phyloP scores from a whole-genome alignment of 140 eudicot species.

The Flaveria floridana region DNA sequence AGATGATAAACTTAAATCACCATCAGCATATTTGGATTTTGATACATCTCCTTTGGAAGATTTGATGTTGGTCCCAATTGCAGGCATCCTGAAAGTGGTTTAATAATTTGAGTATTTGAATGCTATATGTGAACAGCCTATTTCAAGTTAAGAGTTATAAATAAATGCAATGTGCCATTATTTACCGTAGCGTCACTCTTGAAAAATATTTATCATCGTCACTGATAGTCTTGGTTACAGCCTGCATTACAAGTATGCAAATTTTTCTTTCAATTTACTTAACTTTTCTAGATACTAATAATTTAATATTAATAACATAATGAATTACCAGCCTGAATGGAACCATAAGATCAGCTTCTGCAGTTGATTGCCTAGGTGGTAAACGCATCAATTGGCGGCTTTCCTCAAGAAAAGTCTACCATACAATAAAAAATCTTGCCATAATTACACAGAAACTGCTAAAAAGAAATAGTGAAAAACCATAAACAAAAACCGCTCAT shows the following conservation, averaged over 20 bases:
- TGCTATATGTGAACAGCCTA: constrained; percentile 7
- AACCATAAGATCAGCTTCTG: constrained; percentile 98
- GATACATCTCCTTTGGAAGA: constrained; percentile 61
- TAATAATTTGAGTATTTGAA: constrained; percentile 6
- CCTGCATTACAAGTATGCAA: constrained; percentile 50
- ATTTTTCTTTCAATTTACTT: constrained; percentile 12
- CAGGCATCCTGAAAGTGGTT: constrained; percentile 67
- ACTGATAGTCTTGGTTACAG: constrained; percentile 86
- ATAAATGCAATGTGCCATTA: not conserved
- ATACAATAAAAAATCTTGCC: constrained; percentile 7
- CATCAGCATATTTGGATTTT: constrained; percentile 61
- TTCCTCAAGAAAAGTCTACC: constrained; percentile 92
- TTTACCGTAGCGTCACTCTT: constrained; percentile 79
- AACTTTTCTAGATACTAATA: not conserved
- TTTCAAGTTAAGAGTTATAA: constrained; percentile 7
- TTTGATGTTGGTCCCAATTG: constrained; percentile 54
- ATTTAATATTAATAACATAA: constrained; percentile 12
- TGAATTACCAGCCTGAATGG: constrained; percentile 78
- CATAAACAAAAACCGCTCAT: not conserved
- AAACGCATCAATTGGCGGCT: constrained; percentile 93
- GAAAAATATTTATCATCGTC: constrained; percentile 89
- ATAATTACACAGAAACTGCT: not conserved
- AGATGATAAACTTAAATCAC: constrained; percentile 52
- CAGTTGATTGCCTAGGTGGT: constrained; percentile 97
- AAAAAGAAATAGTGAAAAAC: not conserved